Conservation (phyloP, 345 rosid species). For the Gossypium bickii region DNA sequence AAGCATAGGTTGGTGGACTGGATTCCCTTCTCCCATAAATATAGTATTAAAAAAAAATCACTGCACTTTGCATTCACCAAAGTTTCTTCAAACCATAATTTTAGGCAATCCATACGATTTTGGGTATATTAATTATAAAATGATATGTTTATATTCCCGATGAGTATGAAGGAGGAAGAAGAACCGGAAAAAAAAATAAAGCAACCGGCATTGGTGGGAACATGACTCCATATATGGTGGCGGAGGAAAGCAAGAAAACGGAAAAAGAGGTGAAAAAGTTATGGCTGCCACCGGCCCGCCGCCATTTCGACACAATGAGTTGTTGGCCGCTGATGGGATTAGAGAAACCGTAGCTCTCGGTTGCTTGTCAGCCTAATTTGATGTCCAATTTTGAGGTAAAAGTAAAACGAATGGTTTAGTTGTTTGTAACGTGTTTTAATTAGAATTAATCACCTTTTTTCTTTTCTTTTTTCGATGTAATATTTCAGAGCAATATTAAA, state of each 20-base stretch:
- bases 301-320: constrained; percentile 15
- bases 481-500: neutral
- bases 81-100: neutral
- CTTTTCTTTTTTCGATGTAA: neutral
- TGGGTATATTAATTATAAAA: constrained; percentile 5
- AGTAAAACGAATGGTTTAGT: neutral
- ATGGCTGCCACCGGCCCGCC: neutral
- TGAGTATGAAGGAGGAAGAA: constrained; percentile 48
- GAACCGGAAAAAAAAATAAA: constrained; percentile 33
- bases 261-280: constrained; percentile 11
- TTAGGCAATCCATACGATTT: neutral
- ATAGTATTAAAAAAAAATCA: neutral
- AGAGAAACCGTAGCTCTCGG: constrained; percentile 23
- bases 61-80: neutral
- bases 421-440: neutral
- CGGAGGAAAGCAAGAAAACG: constrained; percentile 4
- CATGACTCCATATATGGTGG: neutral
- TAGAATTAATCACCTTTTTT: neutral
- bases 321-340: neutral
- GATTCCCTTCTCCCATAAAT: constrained; percentile 8
- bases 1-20: no score
- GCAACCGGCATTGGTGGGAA: constrained; percentile 23
- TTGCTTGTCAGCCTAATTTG: constrained; percentile 32
- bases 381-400: neutral
- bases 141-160: constrained; percentile 63